These are phyloP conservation scores for Clavariopsis aquatica DNA, from an alignment of 495 filamentous ascomycete genomes.

Conservation along the genomic window DNA sequence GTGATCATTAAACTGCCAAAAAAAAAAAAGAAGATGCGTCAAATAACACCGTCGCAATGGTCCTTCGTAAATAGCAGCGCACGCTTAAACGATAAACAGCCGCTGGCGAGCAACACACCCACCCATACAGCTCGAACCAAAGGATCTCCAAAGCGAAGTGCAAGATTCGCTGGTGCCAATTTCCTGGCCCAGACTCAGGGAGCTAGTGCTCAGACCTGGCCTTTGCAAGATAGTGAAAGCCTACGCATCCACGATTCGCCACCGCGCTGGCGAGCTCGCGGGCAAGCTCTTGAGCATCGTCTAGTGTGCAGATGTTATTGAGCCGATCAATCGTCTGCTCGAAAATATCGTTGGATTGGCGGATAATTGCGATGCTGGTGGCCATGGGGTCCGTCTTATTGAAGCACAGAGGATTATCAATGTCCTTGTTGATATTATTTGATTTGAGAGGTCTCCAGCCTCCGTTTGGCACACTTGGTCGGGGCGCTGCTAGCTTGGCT, in stretches of 20 bases:
- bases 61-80: not conserved
- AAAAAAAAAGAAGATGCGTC: not conserved
- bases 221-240: not conserved
- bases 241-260: not conserved
- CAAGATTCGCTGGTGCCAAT: not conserved
- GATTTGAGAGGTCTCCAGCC: constrained; percentile 6
- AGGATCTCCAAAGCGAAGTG: not conserved
- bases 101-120: not conserved
- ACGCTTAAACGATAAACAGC: not conserved
- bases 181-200: too few species aligned
- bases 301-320: not conserved
- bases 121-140: not conserved
- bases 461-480: not conserved
- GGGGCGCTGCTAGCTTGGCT: not conserved
- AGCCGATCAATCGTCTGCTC: not conserved
- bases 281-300: not conserved
- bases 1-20: too few species aligned
- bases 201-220: too few species aligned
- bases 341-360: not conserved
- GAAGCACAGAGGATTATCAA: not conserved
- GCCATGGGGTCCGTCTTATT: not conserved
- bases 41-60: not conserved
- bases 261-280: not conserved
- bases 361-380: not conserved
- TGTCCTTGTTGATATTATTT: constrained; percentile 13